Base-by-base conservation (phyloP, 441 rosid genomes). In the Eutrema salsugineum region DNA sequence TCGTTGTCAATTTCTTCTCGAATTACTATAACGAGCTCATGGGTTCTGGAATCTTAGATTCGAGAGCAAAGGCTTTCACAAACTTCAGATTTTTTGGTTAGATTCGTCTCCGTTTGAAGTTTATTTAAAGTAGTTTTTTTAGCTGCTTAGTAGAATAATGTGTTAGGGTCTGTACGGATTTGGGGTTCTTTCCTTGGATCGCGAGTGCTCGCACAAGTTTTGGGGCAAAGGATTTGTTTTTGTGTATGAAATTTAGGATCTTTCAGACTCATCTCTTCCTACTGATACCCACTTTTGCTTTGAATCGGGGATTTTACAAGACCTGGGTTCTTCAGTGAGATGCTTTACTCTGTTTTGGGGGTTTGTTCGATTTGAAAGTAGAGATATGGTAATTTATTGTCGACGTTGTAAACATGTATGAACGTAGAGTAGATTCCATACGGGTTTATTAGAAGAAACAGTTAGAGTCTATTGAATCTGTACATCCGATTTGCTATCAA, bases 1-100 rank as follows among this genome's bases (percentile, higher is more conserved):
- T 66, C 68, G 3, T 14, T 51, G 69, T 46, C 43, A 24, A 15
- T 55, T 50, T 60, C 17, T 72, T 72, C 71, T 63, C 43, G 22
- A 14, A 16, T 71, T 70, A 39, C 55, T 76, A 14, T 64, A 14
- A 51, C 3, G 76, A 51, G 72, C 43, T 76, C 33, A 8, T 15
- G 39, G 15, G 50, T 38, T 30, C 64, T 74, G 48, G 48, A 75
- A 71, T 73, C 84, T 63, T 54, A 64, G 75, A 53, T 62, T 79
- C 20, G 63, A 42, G 57, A 60, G 19, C 48, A 53, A 53, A 42
- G 17, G 24, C 58, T 76, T 48, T 24, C 36, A 22, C 36, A 6
- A 56, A 50, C 63, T 51, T 65, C 5, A 14, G 63, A 40, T 55
- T 73, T 51, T 44, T 20, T 51, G 22, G 63, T 56, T 17, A 27